Base-by-base conservation (phyloP, 2,329 filamentous ascomycete species). In the Colletotrichum filicis region DNA sequence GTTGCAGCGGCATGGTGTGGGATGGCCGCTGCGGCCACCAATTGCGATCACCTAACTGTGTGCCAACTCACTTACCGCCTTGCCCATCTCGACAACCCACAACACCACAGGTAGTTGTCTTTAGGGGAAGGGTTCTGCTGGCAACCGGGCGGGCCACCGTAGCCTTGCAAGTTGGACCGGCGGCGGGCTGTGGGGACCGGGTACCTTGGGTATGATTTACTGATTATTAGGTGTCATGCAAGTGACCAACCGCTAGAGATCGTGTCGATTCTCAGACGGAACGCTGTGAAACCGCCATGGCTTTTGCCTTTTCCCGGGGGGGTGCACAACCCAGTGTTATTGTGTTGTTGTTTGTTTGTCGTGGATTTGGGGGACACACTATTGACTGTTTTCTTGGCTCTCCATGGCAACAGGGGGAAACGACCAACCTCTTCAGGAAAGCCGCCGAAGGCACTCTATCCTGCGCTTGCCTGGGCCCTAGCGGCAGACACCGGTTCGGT, bases 401-500 rank as follows among this genome's bases (percentile, higher is more conserved):
- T 35, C 66, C 66, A 70, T 28, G 66, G 70, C 70, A 73, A 73
- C 70, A 69, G 46, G 12, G 26, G 26, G 26, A 46, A 16, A 35
- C 9, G 30, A 8, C 42, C 16, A 49, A 49, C 19, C 42, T 49
- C 42, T 49, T 49, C 42, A 32, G 28, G 37, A 57, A 61, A 37
- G 37, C 37, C 24, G 30, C 42, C 58, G 55, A 32, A 32, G 53
- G 37, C 37, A 42, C 53, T 37, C 37, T 22, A 16, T 30, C 53
- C 52, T 26, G 11, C 16, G 24, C 42, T 70, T 37, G 28, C 32
- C 62, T 69, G 66, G 30, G 58, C 24, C 24, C 30, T 56, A 62
- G 70, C 66, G 70, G 53, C 66, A 69, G 65, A 49, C 65, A 52
- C 68, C 65, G 68, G 52, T 8, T 64, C 22, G 69, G 59, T 37